Conservation (phyloP, 345 rosid genomes). For the Clausena lansium region DNA sequence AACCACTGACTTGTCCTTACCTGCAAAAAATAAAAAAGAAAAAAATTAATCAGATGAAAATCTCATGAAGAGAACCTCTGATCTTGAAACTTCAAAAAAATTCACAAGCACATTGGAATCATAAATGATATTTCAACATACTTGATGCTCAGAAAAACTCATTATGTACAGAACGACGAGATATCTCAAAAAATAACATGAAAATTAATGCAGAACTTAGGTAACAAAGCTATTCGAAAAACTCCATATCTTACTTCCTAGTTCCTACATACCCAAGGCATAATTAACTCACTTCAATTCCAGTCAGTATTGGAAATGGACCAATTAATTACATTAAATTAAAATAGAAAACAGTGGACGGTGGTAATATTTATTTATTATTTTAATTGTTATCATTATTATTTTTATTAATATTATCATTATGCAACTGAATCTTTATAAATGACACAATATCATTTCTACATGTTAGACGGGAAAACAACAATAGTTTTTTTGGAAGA, state of each 20-base stretch:
- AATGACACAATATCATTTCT: too few relatives aligned
- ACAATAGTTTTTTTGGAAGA: too few relatives aligned
- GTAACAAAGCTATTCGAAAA: background rate
- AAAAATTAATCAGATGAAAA: slow-evolving; percentile 22
- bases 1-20: slow-evolving; percentile 94
- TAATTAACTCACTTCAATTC: background rate
- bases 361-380: too few relatives aligned
- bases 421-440: too few relatives aligned
- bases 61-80: slow-evolving; percentile 7
- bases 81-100: background rate
- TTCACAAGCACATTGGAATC: background rate
- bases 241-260: background rate
- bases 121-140: background rate
- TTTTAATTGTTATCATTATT: too few relatives aligned
- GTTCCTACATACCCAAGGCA: background rate
- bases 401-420: too few relatives aligned
- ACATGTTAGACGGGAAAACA: too few relatives aligned
- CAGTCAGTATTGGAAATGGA: background rate
- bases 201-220: background rate
- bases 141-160: background rate
- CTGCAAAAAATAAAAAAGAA: slow-evolving; percentile 38
- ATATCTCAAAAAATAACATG: background rate
- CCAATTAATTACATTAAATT: too few relatives aligned
- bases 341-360: too few relatives aligned
- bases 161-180: background rate